Conservation (phyloP, 495 filamentous ascomycete genomes). For the Clohesyomyces aquaticus region DNA sequence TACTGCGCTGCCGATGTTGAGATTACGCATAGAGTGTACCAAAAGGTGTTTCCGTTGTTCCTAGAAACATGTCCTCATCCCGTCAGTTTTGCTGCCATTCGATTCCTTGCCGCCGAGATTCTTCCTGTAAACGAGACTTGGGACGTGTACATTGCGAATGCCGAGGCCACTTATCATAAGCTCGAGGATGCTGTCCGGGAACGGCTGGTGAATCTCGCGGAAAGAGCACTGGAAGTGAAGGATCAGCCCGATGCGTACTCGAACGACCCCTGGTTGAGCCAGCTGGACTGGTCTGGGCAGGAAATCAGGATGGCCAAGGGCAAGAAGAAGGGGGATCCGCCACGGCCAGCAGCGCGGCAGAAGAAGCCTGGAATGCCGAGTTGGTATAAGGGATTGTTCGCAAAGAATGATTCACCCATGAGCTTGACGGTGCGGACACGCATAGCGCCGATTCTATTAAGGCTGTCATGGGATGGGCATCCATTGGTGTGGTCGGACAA, state of each 20-base stretch:
- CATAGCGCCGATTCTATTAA: slow-evolving; percentile 83
- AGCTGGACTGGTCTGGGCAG: slow-evolving; percentile 95
- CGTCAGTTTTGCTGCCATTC: slow-evolving; percentile 91
- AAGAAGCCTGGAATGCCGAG: slow-evolving; percentile 93
- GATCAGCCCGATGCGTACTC: slow-evolving; percentile 65
- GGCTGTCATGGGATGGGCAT: slow-evolving; percentile 84
- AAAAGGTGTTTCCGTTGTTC: slow-evolving; percentile 87
- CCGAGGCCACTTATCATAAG: slow-evolving; percentile 81
- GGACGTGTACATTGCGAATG: slow-evolving; percentile 77
- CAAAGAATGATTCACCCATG: slow-evolving; percentile 64
- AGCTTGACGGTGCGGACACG: slow-evolving; percentile 84
- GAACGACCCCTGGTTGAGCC: slow-evolving; percentile 85
- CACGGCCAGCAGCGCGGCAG: slow-evolving; percentile 76
- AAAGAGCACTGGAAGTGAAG: slow-evolving; percentile 76
- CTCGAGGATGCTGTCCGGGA: slow-evolving; percentile 75
- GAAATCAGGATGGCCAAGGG: slow-evolving; percentile 88
- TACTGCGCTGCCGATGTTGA: slow-evolving; percentile 97
- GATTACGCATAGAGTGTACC: slow-evolving; percentile 89
- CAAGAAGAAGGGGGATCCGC: slow-evolving; percentile 80
- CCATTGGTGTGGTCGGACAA: slow-evolving; percentile 92
- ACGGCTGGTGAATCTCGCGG: slow-evolving; percentile 69
- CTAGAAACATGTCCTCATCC: slow-evolving; percentile 90
- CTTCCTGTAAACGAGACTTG: slow-evolving; percentile 87
- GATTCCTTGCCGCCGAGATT: slow-evolving; percentile 90
- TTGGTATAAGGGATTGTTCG: slow-evolving; percentile 93